Conservation (phyloP, 768 basidiomycete species). For the Amanita exitialis region DNA sequence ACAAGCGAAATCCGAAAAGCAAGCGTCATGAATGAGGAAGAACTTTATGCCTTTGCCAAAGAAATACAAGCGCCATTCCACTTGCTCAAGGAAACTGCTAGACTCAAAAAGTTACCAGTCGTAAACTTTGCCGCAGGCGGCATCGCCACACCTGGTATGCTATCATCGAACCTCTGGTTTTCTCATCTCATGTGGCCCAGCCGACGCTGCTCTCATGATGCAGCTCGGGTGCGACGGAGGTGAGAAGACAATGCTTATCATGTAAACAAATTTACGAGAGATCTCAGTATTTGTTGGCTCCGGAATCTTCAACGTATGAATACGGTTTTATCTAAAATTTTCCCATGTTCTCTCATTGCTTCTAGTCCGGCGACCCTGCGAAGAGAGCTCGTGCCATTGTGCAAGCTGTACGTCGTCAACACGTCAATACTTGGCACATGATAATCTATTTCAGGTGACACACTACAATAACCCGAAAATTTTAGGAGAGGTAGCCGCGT, state of each 20-base stretch:
- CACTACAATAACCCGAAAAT: constrained; percentile 93
- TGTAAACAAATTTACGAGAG: neutral
- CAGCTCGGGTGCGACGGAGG: constrained; percentile 95
- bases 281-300: constrained; percentile 89
- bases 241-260: constrained; percentile 24
- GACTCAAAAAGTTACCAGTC: constrained; percentile 85
- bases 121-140: constrained; percentile 97
- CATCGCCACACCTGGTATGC: constrained; percentile 78
- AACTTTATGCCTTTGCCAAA: constrained; percentile 89
- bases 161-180: neutral
- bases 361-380: constrained; percentile 82
- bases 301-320: constrained; percentile 84
- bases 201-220: constrained; percentile 99
- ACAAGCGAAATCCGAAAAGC: constrained; percentile 79
- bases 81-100: constrained; percentile 91
- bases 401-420: constrained; percentile 57
- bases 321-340: neutral
- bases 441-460: constrained; percentile 49
- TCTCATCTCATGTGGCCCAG: constrained; percentile 24
- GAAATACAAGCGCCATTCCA: constrained; percentile 92
- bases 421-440: constrained; percentile 1
- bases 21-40: constrained; percentile 86
- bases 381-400: constrained; percentile 94
- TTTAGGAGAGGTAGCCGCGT: constrained; percentile 52
- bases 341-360: neutral